These are phyloP conservation scores for Osmozyma mogii DNA, from an alignment of 805 yeast genomes.

Conservation along the genomic window DNA sequence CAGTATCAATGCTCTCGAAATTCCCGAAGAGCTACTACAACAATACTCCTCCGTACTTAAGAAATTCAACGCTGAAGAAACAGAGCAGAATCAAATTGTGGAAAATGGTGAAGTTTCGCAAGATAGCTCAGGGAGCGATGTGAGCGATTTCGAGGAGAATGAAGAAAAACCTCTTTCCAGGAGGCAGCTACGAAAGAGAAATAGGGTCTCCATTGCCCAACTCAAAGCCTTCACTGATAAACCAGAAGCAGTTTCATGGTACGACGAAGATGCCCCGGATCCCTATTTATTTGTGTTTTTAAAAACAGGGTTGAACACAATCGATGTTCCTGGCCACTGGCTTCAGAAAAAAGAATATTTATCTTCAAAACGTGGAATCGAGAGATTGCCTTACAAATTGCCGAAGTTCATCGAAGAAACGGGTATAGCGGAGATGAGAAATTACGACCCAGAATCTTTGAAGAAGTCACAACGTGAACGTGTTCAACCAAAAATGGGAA, in stretches of 20 bases:
- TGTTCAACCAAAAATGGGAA: constrained; percentile 85
- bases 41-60: too few species aligned
- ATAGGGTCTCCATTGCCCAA: constrained; percentile 57
- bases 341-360: constrained; percentile 66
- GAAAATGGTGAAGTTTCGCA: constrained; percentile 6
- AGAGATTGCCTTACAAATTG: constrained; percentile 62
- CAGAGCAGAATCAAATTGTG: constrained; percentile 13
- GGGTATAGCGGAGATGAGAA: constrained; percentile 83
- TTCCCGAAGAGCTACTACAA: too few species aligned
- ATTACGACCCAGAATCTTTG: constrained; percentile 51
- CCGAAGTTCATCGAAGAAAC: constrained; percentile 76
- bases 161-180: constrained; percentile 27
- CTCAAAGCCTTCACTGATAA: constrained; percentile 51
- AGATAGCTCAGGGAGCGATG: constrained; percentile 15
- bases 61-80: constrained; percentile 15
- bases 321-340: constrained; percentile 87
- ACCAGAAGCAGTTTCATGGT: constrained; percentile 82
- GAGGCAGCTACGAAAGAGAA: constrained; percentile 42
- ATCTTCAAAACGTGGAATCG: constrained; percentile 56
- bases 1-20: too few species aligned
- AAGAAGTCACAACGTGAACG: constrained; percentile 73
- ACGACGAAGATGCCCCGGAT: constrained; percentile 76
- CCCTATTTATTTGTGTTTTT: constrained; percentile 60
- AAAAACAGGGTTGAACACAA: constrained; percentile 56
- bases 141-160: too few species aligned